Evolutionary conservation across 169 alveolate genomes (phyloP).

Genomic region (Eimeria maxima): DNA sequence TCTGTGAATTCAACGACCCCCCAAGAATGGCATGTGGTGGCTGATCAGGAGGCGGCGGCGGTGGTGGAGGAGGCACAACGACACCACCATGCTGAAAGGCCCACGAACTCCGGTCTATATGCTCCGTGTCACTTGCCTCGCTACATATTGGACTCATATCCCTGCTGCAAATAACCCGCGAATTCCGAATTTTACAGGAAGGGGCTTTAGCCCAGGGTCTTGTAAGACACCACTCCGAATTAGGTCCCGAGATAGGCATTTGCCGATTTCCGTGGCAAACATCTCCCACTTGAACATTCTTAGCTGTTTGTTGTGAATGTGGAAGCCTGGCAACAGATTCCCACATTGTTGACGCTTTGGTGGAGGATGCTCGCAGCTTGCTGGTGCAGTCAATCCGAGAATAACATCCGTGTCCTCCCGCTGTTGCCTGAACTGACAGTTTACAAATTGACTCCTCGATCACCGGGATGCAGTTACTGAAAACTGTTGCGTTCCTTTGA

Average conservation of each 20-base stretch:
- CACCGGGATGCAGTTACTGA: neutral
- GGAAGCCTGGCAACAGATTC: neutral
- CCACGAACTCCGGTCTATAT: conserved; percentile 25
- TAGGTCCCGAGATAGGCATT: neutral
- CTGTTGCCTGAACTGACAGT: neutral
- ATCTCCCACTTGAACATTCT: conserved; percentile 20
- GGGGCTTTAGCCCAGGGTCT: conserved; percentile 31
- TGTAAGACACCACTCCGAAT: conserved; percentile 15
- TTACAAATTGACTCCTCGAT: neutral
- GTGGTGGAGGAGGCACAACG: conserved; percentile 63
- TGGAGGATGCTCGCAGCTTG: neutral
- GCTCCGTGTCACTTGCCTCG: conserved; percentile 67
- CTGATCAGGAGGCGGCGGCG: conserved; percentile 62
- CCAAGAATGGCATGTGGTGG: neutral
- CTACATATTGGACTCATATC: conserved; percentile 70
- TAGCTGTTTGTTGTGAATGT: neutral
- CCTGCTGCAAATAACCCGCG: conserved; percentile 21
- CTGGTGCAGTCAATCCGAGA: neutral
- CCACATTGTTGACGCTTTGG: conserved; percentile 39
- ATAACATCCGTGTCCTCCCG: neutral
- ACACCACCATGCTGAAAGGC: neutral
- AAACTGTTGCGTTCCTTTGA: neutral
- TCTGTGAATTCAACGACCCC: neutral
- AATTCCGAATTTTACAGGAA: neutral
- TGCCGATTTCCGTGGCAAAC: conserved; percentile 21